Evolutionary conservation across 2,329 filamentous ascomycete species (phyloP).

Genomic region (Scleromitrula shiraiana): DNA sequence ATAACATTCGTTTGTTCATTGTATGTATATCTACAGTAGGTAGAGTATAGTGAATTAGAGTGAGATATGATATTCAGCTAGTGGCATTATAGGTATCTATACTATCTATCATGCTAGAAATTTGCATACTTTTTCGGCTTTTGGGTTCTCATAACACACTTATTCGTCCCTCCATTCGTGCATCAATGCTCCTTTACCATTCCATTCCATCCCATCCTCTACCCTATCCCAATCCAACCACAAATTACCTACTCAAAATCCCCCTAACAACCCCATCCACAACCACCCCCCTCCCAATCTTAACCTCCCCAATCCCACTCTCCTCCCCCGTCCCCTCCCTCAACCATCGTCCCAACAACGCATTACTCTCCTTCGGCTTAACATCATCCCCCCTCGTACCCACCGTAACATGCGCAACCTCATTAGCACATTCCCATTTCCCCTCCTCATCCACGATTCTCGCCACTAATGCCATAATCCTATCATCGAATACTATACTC

Average conservation of each 20-base stretch:
- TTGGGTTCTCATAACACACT: too few relatives aligned
- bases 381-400: slow-evolving; percentile 67
- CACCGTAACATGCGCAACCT: slow-evolving; percentile 78
- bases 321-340: slow-evolving; percentile 40
- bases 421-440: slow-evolving; percentile 69
- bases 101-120: too few relatives aligned
- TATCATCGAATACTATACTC: slow-evolving; percentile 71
- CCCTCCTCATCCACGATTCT: slow-evolving; percentile 57
- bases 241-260: too few relatives aligned
- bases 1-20: too few relatives aligned
- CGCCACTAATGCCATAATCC: slow-evolving; percentile 87
- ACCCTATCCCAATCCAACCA: too few relatives aligned
- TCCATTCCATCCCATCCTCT: not conserved
- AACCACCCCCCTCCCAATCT: slow-evolving; percentile 21
- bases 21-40: too few relatives aligned
- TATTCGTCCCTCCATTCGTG: not conserved
- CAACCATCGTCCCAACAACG: slow-evolving; percentile 69
- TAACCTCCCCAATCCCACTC: slow-evolving; percentile 26
- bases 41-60: too few relatives aligned
- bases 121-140: too few relatives aligned
- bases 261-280: slow-evolving; percentile 27
- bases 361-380: slow-evolving; percentile 94
- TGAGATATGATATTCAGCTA: too few relatives aligned
- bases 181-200: too few relatives aligned
- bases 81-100: too few relatives aligned